Percentiles rank a stretch among this genome's conserved stretches.
phyloP scores from a whole-genome alignment of 345 rosid species.

The Atalantia buxifolia region DNA sequence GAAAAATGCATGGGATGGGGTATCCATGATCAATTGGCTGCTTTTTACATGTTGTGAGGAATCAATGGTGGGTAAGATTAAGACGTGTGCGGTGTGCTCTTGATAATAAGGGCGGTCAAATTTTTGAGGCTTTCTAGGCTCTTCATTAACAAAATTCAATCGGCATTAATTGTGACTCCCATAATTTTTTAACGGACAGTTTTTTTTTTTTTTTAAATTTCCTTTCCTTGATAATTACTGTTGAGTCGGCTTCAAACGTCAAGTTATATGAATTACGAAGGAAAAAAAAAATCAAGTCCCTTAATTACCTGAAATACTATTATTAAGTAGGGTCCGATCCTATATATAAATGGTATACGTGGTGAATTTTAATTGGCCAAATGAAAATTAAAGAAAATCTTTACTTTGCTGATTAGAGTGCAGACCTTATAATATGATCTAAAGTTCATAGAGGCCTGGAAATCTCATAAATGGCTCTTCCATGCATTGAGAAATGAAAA shows the following conservation, averaged over 20 bases:
- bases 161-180: neutral
- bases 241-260: neutral
- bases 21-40: neutral
- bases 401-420: neutral
- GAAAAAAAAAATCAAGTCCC: neutral
- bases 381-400: neutral
- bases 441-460: neutral
- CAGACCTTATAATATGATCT: neutral
- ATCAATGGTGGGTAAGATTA: neutral
- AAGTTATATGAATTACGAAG: neutral
- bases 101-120: neutral
- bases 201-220: neutral
- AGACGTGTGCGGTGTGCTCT: neutral
- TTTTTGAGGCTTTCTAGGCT: neutral
- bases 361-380: neutral
- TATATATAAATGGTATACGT: neutral
- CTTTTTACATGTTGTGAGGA: neutral
- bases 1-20: neutral
- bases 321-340: neutral
- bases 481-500: neutral
- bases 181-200: neutral
- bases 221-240: neutral
- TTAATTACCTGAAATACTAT: neutral
- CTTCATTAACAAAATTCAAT: neutral
- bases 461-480: neutral